These are phyloP conservation scores for Aspergillus oerlinghausenensis DNA, from an alignment of 2,329 filamentous ascomycete genomes.

Conservation along the genomic window DNA sequence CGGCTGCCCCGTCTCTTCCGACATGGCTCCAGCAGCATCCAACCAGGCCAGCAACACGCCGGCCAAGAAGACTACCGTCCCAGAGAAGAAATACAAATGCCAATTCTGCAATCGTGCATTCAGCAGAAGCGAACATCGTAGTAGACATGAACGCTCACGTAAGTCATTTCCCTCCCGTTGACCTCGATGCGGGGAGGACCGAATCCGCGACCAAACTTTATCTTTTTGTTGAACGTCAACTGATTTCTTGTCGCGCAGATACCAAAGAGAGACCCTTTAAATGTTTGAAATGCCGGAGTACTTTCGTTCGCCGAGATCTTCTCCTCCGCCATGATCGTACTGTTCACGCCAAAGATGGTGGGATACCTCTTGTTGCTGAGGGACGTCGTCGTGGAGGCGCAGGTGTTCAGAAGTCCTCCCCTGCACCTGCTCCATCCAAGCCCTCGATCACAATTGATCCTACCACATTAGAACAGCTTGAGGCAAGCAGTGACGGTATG, in stretches of 20 bases:
- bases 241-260: conserved; percentile 52
- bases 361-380: conserved; percentile 88
- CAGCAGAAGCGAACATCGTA: conserved; percentile 93
- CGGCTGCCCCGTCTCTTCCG: conserved; percentile 14
- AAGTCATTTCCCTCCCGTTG: conserved; percentile 49
- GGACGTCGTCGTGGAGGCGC: conserved; percentile 63
- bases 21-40: conserved; percentile 47
- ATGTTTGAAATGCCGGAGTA: conserved; percentile 96
- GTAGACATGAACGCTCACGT: conserved; percentile 96
- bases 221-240: not conserved
- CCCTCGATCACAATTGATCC: conserved; percentile 76
- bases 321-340: conserved; percentile 96
- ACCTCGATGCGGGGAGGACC: not conserved
- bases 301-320: conserved; percentile 94
- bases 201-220: not conserved
- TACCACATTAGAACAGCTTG: conserved; percentile 84
- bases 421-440: conserved; percentile 59
- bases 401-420: conserved; percentile 35
- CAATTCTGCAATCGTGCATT: conserved; percentile 98
- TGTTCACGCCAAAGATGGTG: conserved; percentile 96
- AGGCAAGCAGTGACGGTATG: conserved; percentile 81
- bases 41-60: conserved; percentile 65
- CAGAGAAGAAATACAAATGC: conserved; percentile 99
- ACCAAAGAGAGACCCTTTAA: conserved; percentile 99
- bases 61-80: conserved; percentile 76